Conservation (phyloP, 2,329 filamentous ascomycete species). For the Cytospora paraplurivora region DNA sequence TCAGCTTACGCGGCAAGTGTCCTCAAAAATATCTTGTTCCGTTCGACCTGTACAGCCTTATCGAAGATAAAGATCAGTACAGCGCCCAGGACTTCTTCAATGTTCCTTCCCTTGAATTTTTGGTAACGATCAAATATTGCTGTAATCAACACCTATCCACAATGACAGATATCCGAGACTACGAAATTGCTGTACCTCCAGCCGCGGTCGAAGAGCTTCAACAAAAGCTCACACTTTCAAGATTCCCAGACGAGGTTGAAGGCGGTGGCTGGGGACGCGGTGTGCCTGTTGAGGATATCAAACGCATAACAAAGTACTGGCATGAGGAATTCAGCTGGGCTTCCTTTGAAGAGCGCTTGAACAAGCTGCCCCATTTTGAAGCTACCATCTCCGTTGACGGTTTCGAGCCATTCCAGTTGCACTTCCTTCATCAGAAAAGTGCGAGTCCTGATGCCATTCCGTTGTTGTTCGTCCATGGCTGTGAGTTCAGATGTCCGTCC, state of each 20-base stretch:
- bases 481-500: no score
- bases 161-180: conserved; percentile 1
- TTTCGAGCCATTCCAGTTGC: conserved; percentile 61
- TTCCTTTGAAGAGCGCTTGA: conserved; percentile 58
- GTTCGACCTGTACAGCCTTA: no score
- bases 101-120: no score
- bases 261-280: conserved; percentile 56
- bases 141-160: no score
- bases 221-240: conserved; percentile 7
- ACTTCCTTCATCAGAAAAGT: conserved; percentile 60
- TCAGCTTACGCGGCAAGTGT: no score
- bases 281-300: conserved; percentile 60
- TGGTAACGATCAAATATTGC: no score
- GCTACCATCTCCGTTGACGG: conserved; percentile 56
- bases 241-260: conserved; percentile 57
- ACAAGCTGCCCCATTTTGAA: conserved; percentile 61
- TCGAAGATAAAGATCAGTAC: no score
- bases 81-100: no score
- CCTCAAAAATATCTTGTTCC: no score
- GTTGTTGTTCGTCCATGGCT: conserved; percentile 46
- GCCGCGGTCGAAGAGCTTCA: background rate
- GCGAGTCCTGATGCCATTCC: conserved; percentile 39
- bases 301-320: conserved; percentile 61
- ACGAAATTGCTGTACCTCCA: background rate
- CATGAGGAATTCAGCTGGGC: conserved; percentile 62